phyloP scores from a whole-genome alignment of 2,329 filamentous ascomycete species.

The Orbilia ellipsospora region DNA sequence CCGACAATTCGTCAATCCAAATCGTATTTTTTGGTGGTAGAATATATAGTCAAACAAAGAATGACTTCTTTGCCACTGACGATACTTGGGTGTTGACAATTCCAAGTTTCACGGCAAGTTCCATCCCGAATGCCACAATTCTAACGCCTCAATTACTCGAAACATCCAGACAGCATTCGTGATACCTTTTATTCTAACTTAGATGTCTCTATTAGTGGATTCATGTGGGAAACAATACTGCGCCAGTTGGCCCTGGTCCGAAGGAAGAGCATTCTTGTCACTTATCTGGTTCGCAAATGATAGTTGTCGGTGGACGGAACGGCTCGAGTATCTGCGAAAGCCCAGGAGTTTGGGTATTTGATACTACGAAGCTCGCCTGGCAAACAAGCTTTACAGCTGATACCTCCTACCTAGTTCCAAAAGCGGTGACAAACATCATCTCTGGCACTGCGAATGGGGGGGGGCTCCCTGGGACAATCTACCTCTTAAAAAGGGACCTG shows the following conservation, averaged over 20 bases:
- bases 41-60: neutral
- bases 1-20: slow-evolving; percentile 36
- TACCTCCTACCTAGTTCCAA: slow-evolving; percentile 16
- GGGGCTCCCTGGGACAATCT: slow-evolving; percentile 24
- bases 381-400: slow-evolving; percentile 13
- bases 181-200: neutral
- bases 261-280: slow-evolving; percentile 44
- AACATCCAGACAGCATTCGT: neutral
- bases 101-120: slow-evolving; percentile 33
- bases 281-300: slow-evolving; percentile 26
- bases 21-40: slow-evolving; percentile 29
- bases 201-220: slow-evolving; percentile 21
- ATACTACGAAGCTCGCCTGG: slow-evolving; percentile 32
- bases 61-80: slow-evolving; percentile 14
- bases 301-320: slow-evolving; percentile 29
- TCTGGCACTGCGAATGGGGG: slow-evolving; percentile 12
- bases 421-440: slow-evolving; percentile 4
- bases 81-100: slow-evolving; percentile 38
- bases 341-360: slow-evolving; percentile 33
- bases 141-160: neutral
- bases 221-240: neutral
- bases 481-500: slow-evolving; percentile 7
- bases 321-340: slow-evolving; percentile 15
- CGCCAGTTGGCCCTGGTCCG: slow-evolving; percentile 8
- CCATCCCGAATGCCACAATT: neutral